Conservation (phyloP, 352 stramenopile genomes). For the Phytophthora boehmeriae region DNA sequence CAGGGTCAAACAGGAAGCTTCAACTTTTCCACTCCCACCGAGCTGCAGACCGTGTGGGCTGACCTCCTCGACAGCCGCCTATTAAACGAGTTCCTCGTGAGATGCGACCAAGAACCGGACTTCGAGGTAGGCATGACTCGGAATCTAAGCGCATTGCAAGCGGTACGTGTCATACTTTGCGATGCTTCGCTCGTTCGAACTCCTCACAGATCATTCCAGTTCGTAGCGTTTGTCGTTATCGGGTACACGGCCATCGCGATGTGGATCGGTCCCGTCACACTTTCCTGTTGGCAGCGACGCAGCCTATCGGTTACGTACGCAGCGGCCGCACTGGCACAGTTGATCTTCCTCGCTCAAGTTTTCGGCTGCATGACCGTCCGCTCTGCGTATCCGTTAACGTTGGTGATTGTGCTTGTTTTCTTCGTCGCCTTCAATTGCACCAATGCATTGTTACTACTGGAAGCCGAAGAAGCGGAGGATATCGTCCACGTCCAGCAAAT, state of each 20-base stretch:
- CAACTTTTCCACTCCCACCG: neutral
- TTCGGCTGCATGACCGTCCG: constrained; percentile 29
- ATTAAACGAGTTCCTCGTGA: constrained; percentile 22
- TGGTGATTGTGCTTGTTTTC: constrained; percentile 38
- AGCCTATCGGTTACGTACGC: constrained; percentile 45
- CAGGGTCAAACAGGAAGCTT: neutral
- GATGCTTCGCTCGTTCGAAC: neutral
- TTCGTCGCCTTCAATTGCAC: constrained; percentile 62
- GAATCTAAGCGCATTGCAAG: constrained; percentile 46
- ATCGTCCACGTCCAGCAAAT: constrained; percentile 3
- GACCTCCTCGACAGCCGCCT: constrained; percentile 17
- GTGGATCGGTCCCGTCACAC: constrained; percentile 59
- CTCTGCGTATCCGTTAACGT: constrained; percentile 40
- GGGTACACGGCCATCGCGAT: constrained; percentile 43
- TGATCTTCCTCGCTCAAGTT: constrained; percentile 43
- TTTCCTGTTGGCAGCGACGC: constrained; percentile 53
- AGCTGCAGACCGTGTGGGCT: constrained; percentile 8
- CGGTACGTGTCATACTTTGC: constrained; percentile 22
- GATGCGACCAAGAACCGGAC: constrained; percentile 31
- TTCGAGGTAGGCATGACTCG: constrained; percentile 34
- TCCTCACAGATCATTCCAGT: constrained; percentile 22
- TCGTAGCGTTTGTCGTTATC: constrained; percentile 59
- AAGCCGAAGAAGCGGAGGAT: constrained; percentile 33
- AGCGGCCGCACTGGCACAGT: constrained; percentile 38
- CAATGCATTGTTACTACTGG: constrained; percentile 61